phyloP scores from a whole-genome alignment of 176 grass and related monocot genomes.

The Carex cristatella region DNA sequence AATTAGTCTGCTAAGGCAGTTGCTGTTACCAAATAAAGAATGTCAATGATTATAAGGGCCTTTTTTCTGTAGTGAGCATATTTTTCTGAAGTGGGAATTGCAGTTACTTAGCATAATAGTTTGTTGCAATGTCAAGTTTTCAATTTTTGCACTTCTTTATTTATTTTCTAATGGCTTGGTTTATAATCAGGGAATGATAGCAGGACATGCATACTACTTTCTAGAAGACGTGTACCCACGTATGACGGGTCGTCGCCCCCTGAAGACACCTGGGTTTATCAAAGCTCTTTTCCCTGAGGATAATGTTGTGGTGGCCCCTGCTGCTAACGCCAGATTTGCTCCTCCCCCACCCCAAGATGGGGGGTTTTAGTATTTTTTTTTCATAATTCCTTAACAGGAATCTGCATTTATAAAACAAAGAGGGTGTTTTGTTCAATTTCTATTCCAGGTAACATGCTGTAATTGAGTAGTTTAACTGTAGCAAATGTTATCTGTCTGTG shows the following conservation, averaged over 20 bases:
- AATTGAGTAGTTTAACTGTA: conserved; percentile 19
- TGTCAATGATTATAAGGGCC: not conserved
- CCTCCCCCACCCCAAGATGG: conserved; percentile 11
- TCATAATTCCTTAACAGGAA: not conserved
- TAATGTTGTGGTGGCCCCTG: conserved; percentile 40
- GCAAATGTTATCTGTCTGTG: conserved; percentile 3
- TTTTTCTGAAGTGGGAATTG: not conserved
- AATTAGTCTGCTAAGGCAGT: not conserved
- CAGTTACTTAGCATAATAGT: not conserved
- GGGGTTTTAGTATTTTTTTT: not conserved
- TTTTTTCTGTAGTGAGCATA: not conserved
- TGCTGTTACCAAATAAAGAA: not conserved
- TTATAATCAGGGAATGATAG: conserved; percentile 82
- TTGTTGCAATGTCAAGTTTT: not conserved
- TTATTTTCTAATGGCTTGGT: not conserved
- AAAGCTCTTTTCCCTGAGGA: conserved; percentile 85
- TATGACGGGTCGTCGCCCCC: conserved; percentile 71
- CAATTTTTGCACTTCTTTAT: conserved; percentile 3
- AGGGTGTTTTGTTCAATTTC: not conserved
- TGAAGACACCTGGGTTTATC: conserved; percentile 84
- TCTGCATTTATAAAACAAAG: conserved; percentile 13
- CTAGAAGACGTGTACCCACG: conserved; percentile 86
- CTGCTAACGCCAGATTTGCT: conserved; percentile 40
- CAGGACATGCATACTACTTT: conserved; percentile 94
- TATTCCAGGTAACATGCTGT: not conserved